Percentiles rank a stretch among this genome's conserved stretches.
These are phyloP conservation scores for Heteromeles arbutifolia DNA, from an alignment of 306 rosid genomes.

Conservation along the genomic window DNA sequence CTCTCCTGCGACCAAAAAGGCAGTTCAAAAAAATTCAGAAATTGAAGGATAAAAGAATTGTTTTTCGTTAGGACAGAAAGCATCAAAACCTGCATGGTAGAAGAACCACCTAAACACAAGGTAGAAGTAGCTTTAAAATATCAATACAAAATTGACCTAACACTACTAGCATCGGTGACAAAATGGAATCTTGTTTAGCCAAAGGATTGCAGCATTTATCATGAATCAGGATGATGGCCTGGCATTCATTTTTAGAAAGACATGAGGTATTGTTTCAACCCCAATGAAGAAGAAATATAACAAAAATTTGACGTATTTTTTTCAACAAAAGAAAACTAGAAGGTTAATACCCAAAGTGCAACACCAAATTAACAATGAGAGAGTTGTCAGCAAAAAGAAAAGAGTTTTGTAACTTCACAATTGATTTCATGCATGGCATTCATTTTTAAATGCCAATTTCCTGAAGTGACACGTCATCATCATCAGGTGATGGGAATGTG, in stretches of 20 bases:
- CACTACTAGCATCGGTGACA: not conserved
- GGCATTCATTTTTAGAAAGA: not conserved
- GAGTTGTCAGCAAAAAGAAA: not conserved
- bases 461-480: not conserved
- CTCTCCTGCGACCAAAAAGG: conserved; percentile 38
- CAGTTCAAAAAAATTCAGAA: conserved; percentile 19
- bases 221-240: not conserved
- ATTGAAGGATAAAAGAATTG: not conserved
- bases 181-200: not conserved
- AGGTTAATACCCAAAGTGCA: not conserved
- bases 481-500: not conserved
- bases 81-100: not conserved
- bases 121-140: not conserved
- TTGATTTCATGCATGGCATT: not conserved
- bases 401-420: not conserved
- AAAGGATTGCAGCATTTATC: not conserved
- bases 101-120: not conserved
- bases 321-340: not conserved
- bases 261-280: not conserved
- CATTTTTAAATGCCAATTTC: not conserved
- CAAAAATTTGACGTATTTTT: not conserved
- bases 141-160: not conserved
- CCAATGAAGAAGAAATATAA: not conserved
- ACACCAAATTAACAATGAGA: not conserved
- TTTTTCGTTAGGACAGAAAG: not conserved